A percentile compares a stretch with the other conserved stretches of the same genome.
Conservation (phyloP, 1,284 basidiomycete species). For the Cronartium quercuum region DNA sequence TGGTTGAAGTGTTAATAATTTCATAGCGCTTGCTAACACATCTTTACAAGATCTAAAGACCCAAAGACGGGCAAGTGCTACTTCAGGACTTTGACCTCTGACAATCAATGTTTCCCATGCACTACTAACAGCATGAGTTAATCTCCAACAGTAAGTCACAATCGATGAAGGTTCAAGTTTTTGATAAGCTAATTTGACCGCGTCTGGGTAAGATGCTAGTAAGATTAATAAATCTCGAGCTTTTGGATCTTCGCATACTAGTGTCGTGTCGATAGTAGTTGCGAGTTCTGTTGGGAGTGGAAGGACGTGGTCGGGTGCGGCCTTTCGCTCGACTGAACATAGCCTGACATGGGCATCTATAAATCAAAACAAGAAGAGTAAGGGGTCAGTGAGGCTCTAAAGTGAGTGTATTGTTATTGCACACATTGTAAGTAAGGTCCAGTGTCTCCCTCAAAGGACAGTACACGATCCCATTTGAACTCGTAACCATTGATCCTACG, state of each 20-base stretch:
- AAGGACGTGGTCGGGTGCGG: constrained; percentile 67
- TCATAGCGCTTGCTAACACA: constrained; percentile 78
- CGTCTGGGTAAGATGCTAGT: constrained; percentile 82
- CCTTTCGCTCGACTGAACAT: constrained; percentile 86
- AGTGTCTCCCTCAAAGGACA: constrained; percentile 94
- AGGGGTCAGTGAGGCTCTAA: constrained; percentile 3
- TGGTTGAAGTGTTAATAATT: constrained; percentile 77
- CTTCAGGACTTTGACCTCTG: constrained; percentile 63
- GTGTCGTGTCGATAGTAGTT: constrained; percentile 62
- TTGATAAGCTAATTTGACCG: constrained; percentile 74
- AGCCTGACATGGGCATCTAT: constrained; percentile 89
- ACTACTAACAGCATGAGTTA: constrained; percentile 73
- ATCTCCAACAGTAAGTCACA: constrained; percentile 56
- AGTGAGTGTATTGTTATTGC: neutral
- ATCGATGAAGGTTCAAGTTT: constrained; percentile 85
- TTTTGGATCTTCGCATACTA: constrained; percentile 62
- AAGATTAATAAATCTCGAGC: constrained; percentile 82
- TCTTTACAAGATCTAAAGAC: constrained; percentile 81
- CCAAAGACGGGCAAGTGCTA: constrained; percentile 82
- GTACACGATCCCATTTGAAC: constrained; percentile 92
- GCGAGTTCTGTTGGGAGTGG: constrained; percentile 62
- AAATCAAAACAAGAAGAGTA: constrained; percentile 64
- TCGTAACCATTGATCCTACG: constrained; percentile 88
- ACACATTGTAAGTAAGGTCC: constrained; percentile 53
- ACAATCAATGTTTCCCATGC: constrained; percentile 85